Percentiles rank a stretch among this genome's conserved stretches.
These are phyloP conservation scores for Linderina pennispora DNA, from an alignment of 192 early-diverging fungal genomes.

Conservation along the genomic window DNA sequence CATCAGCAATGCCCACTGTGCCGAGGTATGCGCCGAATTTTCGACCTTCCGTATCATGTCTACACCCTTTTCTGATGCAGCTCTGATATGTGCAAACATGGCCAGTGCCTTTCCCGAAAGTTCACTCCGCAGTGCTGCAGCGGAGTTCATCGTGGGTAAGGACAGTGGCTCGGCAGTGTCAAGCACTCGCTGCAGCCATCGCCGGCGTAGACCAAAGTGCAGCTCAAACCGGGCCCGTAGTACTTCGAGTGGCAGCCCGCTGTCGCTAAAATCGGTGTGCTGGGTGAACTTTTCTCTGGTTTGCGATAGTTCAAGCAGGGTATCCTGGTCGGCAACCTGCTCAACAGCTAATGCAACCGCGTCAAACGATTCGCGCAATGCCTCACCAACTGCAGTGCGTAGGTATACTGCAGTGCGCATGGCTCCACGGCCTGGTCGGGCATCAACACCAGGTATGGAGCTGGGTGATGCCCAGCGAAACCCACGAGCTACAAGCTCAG, in stretches of 20 bases:
- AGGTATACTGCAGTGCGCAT: slow-evolving; percentile 1
- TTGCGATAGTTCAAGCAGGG: slow-evolving; percentile 1
- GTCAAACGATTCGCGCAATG: neutral
- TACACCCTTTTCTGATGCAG: neutral
- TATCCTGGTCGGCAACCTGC: neutral
- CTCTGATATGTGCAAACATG: neutral
- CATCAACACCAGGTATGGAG: too few relatives aligned
- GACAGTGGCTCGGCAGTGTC: neutral
- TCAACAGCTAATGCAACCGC: neutral
- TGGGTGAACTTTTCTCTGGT: neutral
- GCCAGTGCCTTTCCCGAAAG: neutral
- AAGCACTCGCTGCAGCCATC: slow-evolving; percentile 16
- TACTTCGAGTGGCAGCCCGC: slow-evolving; percentile 3
- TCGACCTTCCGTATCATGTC: slow-evolving; percentile 1
- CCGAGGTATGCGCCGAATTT: slow-evolving; percentile 20
- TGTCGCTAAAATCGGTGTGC: too few relatives aligned
- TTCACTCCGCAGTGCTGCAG: neutral
- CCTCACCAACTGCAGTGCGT: slow-evolving; percentile 11
- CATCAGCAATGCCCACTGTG: slow-evolving; percentile 16
- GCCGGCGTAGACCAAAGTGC: slow-evolving; percentile 23
- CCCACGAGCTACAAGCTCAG: slow-evolving; percentile 20
- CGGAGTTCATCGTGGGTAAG: neutral
- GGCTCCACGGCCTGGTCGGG: slow-evolving; percentile 10
- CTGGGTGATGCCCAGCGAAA: too few relatives aligned
- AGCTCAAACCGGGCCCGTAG: slow-evolving; percentile 5